Base-by-base conservation (phyloP, 345 rosid species). In the Diplotaxis tenuifolia region DNA sequence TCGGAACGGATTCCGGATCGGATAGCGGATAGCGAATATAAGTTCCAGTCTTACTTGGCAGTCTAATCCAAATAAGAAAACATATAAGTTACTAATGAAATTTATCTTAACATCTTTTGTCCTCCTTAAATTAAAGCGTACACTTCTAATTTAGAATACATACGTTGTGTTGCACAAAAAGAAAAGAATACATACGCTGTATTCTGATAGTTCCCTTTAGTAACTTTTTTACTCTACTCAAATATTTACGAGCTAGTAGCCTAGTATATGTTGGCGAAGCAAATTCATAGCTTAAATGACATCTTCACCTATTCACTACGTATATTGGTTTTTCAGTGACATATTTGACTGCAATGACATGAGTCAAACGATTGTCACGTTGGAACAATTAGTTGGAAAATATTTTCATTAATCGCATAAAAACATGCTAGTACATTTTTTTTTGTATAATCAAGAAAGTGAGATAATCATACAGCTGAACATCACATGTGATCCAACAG, bases 301-400 rank as follows among this genome's bases (percentile, higher is more conserved):
- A 40, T n/a, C 49, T 42, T 31, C 65, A 66, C 77, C 62, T 52
- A 50, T 34, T 34, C 40, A 9, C 9, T 14, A 9, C 3, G 40
- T 34, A 34, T 9, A 11, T 34, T 36, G 42, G 42, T 36, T 36
- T n/a, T n/a, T 36, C 14, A 36, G 42, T 3, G 42, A 36, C 11
- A 36, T 11, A 4, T 36, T 36, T 50, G 59, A 45, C 42, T 50
- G 29, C 8, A 60, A 50, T 20, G 45, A 50, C 68, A 75, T n/a
- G n/a, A n/a, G n/a, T n/a, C n/a, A n/a, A n/a, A n/a, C 62, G 73
- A 49, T 19, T 57, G 29, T 75, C 73, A 68, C 73, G 68, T 67
- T 57, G n/a, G n/a, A n/a, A n/a, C n/a, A n/a, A n/a, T n/a, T n/a
- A 29, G 38, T 11, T 19, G 19, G 9, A 14, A 50, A 14, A 23